Evolutionary conservation across 2,329 filamentous ascomycete genomes (phyloP), one percentile per base, ranked within the genome.

Genomic region (Bipolaris victoriae): DNA sequence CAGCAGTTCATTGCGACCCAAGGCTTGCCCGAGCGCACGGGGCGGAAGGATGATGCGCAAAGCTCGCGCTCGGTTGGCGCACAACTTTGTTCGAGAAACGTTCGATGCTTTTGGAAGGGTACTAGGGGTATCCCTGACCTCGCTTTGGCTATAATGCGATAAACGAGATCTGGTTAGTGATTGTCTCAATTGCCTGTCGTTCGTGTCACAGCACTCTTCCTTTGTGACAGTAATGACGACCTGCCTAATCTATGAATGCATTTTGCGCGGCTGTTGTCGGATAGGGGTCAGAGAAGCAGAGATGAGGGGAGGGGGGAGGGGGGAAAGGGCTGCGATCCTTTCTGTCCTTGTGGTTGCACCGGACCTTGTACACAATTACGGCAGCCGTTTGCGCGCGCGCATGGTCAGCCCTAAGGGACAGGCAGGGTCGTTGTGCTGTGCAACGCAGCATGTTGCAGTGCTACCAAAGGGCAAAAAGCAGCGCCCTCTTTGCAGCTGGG

Each of bases 31-130:
- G 39, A 18, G 11, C 43, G 55, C 55, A 55, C 58, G 65, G 60
- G 60, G 60, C 59, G 59, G 61, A 57, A 60, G 61, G 62, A 62
- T 51, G 52, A 52, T 50, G 52, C 37, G 52, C 52, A 55, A 50
- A 57, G 65, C 52, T 52, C 56, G 20, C 5, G 56, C 64, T 68
- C 66, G 64, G 66, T 66, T 67, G 64, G 66, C 65, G 60, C 52
- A 55, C 48, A 61, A 60, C 29, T 57, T 50, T 57, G 57, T 68
- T 67, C 64, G 57, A 61, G 55, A 58, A 65, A 57, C 37, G 57
- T 66, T 66, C 64, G 58, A 59, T 63, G 59, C 64, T 49, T 55
- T 37, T 37, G 35, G 31, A 20, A 5, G 2, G 20, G 20, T 64
- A 57, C 65, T 60, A 55, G 65, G 65, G 59, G 56, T 29, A 67